Evolutionary conservation across 1,139 yeast species (phyloP).

Genomic region (Groenewaldozyma sp.): DNA sequence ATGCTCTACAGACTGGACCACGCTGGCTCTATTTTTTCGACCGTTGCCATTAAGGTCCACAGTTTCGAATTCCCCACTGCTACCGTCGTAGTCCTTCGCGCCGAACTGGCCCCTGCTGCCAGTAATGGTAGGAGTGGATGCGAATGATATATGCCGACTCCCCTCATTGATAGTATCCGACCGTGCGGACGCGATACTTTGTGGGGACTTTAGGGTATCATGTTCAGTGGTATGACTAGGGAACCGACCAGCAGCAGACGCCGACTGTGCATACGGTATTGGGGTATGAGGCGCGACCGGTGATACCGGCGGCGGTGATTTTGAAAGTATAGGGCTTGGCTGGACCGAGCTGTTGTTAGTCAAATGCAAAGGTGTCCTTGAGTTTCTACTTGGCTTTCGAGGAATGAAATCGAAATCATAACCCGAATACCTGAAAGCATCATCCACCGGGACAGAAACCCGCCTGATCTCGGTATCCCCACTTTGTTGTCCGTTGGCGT

Average conservation of each 20-base stretch:
- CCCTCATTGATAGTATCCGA: conserved; percentile 1
- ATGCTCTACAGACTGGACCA: neutral
- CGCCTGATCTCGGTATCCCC: conserved; percentile 14
- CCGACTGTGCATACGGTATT: neutral
- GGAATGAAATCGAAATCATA: neutral
- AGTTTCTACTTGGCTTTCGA: neutral
- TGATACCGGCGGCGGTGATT: neutral
- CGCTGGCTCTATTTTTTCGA: neutral
- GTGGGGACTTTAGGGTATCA: conserved; percentile 1
- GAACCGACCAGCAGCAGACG: neutral
- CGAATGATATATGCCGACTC: conserved; percentile 13
- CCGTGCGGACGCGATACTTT: neutral
- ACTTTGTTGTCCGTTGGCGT: no score
- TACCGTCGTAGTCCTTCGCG: neutral
- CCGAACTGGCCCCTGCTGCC: neutral
- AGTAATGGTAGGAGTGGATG: conserved; percentile 4
- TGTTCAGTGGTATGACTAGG: neutral
- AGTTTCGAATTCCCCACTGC: neutral
- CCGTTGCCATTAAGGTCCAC: neutral
- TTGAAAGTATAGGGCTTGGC: no score
- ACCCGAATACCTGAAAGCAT: conserved; percentile 15
- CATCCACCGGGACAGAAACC: conserved; percentile 19
- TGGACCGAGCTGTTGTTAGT: neutral
- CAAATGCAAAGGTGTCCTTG: neutral
- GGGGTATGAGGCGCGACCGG: neutral